Evolutionary conservation across 2,329 filamentous ascomycete species (phyloP), one percentile per base, ranked within the genome.

Genomic region (Penicillium rolfsii): DNA sequence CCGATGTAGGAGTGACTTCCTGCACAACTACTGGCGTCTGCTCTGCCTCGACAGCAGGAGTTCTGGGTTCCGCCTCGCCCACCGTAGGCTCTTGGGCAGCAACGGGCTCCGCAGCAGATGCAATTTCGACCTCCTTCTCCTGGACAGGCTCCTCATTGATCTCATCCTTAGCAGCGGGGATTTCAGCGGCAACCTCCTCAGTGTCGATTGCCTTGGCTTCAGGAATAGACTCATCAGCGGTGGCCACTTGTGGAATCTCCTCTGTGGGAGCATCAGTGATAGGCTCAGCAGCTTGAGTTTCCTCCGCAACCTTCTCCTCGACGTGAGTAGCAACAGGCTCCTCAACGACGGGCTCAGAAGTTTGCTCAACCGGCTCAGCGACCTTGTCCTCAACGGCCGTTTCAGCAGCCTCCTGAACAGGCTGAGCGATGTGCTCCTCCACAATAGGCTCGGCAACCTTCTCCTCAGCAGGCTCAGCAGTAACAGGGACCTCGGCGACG

Each of bases 191-290:
- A 4, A 19, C 8, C 19, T 43, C 40, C 9, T 12, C 40, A 22
- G 16, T 22, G n/a, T 61, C 56, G 8, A 46, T 52, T 35, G 22
- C 45, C 26, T 28, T 40, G 22, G 41, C n/a, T 45, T 66, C 57
- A 2, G 49, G 38, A 9, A 49, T 6, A 24, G 56, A n/a, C 38
- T 65, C 62, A 38, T 64, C 61, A 8, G 52, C 55, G 26, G 57
- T 38, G 24, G 61, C 28, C 5, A 58, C 56, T 12, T 58, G 61
- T 49, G 52, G 16, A 54, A 55, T 16, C 41, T 64, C 56, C 8
- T 52, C 48, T 19, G n/a, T 11, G 9, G 55, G 26, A 11, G 35
- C 40, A 28, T 54, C 57, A 12, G 7, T 36, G 33, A 36, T 46
- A 40, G 36, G 24, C 33, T 64, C 43, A 12, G 33, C 33, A 12